Evolutionary conservation across 768 basidiomycete genomes (phyloP), one percentile per base, ranked within the genome.

Genomic region (Brasilioporus rufonigricans): DNA sequence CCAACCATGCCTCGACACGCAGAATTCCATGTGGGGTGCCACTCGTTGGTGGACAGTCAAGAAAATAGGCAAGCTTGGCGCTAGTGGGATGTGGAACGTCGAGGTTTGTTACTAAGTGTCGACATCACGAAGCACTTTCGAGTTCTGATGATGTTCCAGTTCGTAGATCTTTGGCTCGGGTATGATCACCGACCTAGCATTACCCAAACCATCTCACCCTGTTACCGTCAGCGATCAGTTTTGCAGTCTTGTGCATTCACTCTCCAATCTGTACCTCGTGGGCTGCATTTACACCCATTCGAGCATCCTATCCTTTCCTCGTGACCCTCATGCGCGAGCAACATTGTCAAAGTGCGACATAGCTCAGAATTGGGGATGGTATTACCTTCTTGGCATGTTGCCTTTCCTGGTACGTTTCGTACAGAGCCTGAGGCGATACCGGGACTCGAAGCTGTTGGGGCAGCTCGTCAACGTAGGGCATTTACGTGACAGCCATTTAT

Each of bases 121-220:
- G 35, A 32, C 43, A 29, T 48, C 35, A 44, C 47, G n/a, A 26
- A 11, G 31, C 26, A 39, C 14, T 38, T 31, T 47, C 29, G 3
- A 36, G 44, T 31, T 55, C 56, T 57, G 56, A 60, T 48, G 29
- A 18, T 33, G 26, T 46, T 41, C 1, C 53, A 89, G 85, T 93
- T 93, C 67, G 72, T 85, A 16, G 91, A 92, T 76, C 91, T 93
- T 82, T 93, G 91, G 91, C 77, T 93, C 67, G 91, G 89, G 89
- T 89, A 69, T 51, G 80, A 65, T 26, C 48, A 14, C 29, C 2
- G 35, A 45, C 4, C 23, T 39, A 43, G 10, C 24, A 31, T 40
- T 26, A 46, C 3, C 9, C 11, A 50, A 43, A 27, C 16, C 18
- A 23, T 56, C 54, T 65, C 52, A 64, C 44, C 13, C 21, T 27